phyloP scores from a whole-genome alignment of 139 green algal genomes.

The Auxenochlorella protothecoides region DNA sequence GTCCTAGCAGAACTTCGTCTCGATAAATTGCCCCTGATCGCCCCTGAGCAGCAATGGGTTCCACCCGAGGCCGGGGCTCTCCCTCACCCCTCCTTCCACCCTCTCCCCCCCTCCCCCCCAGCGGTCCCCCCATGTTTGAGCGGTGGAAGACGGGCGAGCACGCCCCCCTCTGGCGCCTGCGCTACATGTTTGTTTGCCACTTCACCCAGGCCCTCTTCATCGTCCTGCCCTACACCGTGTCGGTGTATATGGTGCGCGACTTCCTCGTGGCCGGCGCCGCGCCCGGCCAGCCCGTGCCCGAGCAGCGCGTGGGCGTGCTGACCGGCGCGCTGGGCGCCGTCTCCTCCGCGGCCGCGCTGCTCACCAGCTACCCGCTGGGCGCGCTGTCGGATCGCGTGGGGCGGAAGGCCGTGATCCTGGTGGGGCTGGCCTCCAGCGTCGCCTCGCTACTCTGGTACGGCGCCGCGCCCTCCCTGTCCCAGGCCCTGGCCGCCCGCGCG shows the following conservation, averaged over 20 bases:
- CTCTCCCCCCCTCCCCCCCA: too few relatives aligned
- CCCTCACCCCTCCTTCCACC: too few relatives aligned
- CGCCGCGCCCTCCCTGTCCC: constrained; percentile 24
- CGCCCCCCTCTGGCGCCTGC: too few relatives aligned
- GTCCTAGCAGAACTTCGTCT: too few relatives aligned
- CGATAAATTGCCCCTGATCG: too few relatives aligned
- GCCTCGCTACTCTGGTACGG: constrained; percentile 46
- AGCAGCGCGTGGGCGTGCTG: constrained; percentile 31
- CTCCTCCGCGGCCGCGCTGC: constrained; percentile 39
- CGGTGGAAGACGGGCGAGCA: too few relatives aligned
- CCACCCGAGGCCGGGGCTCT: too few relatives aligned
- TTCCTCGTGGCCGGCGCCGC: constrained; percentile 12
- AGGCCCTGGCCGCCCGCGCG: constrained; percentile 23
- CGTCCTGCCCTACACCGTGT: constrained; percentile 48
- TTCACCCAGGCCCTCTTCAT: constrained; percentile 35
- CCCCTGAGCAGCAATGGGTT: too few relatives aligned
- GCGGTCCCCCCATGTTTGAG: too few relatives aligned
- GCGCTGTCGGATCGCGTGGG: constrained; percentile 39
- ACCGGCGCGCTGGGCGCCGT: constrained; percentile 40
- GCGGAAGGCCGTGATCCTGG: constrained; percentile 48
- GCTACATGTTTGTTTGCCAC: too few relatives aligned
- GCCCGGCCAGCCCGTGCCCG: constrained; percentile 5
- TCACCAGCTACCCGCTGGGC: constrained; percentile 39
- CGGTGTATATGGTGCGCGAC: constrained; percentile 54
- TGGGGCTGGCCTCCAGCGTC: constrained; percentile 38